Percentiles rank a stretch among this genome's conserved stretches.
Conservation (phyloP, 2,329 filamentous ascomycete genomes). For the Arthroderma sp. region DNA sequence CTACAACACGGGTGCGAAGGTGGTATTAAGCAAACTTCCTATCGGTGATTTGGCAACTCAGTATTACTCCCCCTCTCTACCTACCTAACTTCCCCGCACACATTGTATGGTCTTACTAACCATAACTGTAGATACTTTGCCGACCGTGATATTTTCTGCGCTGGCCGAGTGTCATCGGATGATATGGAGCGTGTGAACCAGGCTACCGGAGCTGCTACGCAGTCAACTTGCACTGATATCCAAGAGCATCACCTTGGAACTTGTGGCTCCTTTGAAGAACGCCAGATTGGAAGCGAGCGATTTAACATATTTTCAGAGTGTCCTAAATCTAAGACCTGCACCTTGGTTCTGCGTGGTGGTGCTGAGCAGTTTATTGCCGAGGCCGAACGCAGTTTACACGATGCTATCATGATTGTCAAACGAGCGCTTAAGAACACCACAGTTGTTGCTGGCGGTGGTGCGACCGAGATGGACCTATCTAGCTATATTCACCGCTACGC, state of each 20-base stretch:
- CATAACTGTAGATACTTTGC: conserved; percentile 56
- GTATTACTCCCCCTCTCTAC: conserved; percentile 25
- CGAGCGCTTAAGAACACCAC: conserved; percentile 87
- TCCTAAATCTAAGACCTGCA: conserved; percentile 92
- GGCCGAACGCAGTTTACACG: conserved; percentile 92
- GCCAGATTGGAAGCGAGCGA: conserved; percentile 90
- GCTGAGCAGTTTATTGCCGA: conserved; percentile 99
- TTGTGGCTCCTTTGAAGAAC: conserved; percentile 84
- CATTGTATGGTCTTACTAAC: not conserved
- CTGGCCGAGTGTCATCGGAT: conserved; percentile 77
- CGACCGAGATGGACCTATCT: conserved; percentile 91
- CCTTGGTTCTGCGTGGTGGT: conserved; percentile 82
- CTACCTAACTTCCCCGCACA: not conserved
- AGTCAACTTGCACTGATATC: conserved; percentile 96
- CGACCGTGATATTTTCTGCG: conserved; percentile 96
- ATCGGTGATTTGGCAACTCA: conserved; percentile 97
- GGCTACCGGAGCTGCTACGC: conserved; percentile 79
- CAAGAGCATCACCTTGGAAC: conserved; percentile 76
- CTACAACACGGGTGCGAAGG: conserved; percentile 88
- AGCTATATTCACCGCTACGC: conserved; percentile 86
- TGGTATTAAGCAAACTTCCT: conserved; percentile 90
- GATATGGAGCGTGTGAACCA: conserved; percentile 95
- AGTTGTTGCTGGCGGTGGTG: conserved; percentile 91
- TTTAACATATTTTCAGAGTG: conserved; percentile 99
- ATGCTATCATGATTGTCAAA: conserved; percentile 99